Conservation (phyloP, 2,329 filamentous ascomycete genomes). For the Talaromyces amestolkiae region DNA sequence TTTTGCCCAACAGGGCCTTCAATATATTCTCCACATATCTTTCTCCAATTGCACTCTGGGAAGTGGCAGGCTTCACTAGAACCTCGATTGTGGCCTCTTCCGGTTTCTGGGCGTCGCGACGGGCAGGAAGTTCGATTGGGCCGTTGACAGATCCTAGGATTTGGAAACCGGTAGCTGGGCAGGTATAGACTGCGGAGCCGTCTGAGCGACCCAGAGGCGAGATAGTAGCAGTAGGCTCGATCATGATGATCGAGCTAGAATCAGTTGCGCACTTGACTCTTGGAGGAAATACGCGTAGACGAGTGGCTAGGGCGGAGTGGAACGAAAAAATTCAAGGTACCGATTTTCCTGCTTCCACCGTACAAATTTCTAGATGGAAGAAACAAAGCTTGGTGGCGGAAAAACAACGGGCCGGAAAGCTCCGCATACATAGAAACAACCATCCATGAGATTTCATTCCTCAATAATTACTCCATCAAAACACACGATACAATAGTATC, state of each 20-base stretch:
- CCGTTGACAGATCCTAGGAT: conserved; percentile 87
- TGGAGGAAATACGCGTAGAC: background rate
- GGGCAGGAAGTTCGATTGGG: conserved; percentile 76
- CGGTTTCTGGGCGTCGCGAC: conserved; percentile 78
- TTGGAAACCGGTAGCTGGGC: conserved; percentile 62
- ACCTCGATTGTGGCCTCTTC: conserved; percentile 91
- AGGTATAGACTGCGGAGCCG: conserved; percentile 43
- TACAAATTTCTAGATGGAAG: background rate
- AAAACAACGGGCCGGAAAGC: background rate
- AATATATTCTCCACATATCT: conserved; percentile 70
- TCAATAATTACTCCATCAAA: too few species aligned
- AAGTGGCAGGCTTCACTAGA: conserved; percentile 78
- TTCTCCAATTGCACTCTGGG: conserved; percentile 79
- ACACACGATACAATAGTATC: too few species aligned
- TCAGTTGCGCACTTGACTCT: background rate
- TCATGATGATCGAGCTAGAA: conserved; percentile 28
- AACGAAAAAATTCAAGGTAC: background rate
- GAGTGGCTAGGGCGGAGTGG: background rate
- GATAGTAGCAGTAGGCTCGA: conserved; percentile 35
- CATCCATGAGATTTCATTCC: background rate
- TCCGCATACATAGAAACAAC: background rate
- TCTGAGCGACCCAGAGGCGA: conserved; percentile 38
- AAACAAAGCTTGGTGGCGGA: background rate
- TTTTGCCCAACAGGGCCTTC: conserved; percentile 35
- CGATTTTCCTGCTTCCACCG: background rate